Percentiles rank a stretch among this genome's conserved stretches.
These are phyloP conservation scores for Xylaria nigripes DNA, from an alignment of 495 filamentous ascomycete genomes.

Conservation along the genomic window DNA sequence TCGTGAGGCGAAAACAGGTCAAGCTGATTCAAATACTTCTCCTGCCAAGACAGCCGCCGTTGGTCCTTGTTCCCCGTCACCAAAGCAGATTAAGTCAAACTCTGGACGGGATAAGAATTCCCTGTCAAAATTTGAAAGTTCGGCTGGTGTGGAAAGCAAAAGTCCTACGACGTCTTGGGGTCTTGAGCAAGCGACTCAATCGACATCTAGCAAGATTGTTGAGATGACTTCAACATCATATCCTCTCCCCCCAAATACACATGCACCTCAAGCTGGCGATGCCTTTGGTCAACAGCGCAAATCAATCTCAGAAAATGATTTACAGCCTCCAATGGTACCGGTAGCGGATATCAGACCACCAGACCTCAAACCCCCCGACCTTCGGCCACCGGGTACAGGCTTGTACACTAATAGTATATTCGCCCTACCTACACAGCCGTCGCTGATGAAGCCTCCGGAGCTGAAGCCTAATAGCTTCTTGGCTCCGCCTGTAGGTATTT, in stretches of 20 bases:
- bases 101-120: constrained; percentile 11
- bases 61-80: neutral
- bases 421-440: constrained; percentile 23
- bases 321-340: neutral
- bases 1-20: constrained; percentile 25
- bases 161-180: neutral
- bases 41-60: constrained; percentile 17
- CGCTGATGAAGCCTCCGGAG: constrained; percentile 27
- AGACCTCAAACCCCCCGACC: constrained; percentile 16
- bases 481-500: constrained; percentile 30
- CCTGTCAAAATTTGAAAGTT: neutral
- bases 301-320: constrained; percentile 14
- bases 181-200: neutral
- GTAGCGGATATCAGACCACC: constrained; percentile 6
- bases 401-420: constrained; percentile 27
- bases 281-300: constrained; percentile 11
- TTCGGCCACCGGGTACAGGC: constrained; percentile 17
- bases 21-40: constrained; percentile 13
- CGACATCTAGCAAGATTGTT: neutral
- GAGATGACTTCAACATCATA: neutral
- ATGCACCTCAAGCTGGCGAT: neutral
- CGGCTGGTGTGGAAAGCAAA: neutral
- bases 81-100: constrained; percentile 8
- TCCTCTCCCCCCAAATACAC: neutral
- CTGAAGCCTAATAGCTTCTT: constrained; percentile 33